Evolutionary conservation across 139 green algal genomes (phyloP).

Genomic region (Coelastrella sp.): DNA sequence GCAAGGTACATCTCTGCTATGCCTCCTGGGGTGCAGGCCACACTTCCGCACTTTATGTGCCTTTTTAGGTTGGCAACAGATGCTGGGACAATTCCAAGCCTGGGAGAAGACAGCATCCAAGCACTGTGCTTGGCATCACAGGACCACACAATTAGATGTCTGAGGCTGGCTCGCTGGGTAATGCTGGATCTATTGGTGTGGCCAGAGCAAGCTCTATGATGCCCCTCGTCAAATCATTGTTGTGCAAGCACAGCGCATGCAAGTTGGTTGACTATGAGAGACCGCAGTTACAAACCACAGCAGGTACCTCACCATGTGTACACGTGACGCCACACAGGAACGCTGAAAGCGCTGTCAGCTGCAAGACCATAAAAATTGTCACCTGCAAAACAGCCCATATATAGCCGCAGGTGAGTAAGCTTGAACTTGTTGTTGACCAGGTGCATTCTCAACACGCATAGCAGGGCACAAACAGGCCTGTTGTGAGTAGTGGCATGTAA

Average conservation of each 20-base stretch:
- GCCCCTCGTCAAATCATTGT: neutral
- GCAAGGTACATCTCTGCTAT: slow-evolving; percentile 57
- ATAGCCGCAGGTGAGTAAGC: too few species aligned
- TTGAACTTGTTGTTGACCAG: too few species aligned
- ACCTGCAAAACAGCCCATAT: neutral
- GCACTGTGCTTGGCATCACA: too few species aligned
- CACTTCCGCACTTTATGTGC: slow-evolving; percentile 38
- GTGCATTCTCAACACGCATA: too few species aligned
- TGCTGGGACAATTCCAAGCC: slow-evolving; percentile 42
- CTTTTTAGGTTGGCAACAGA: slow-evolving; percentile 18
- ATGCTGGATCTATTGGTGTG: too few species aligned
- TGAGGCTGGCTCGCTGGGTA: too few species aligned
- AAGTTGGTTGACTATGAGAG: too few species aligned
- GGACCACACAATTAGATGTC: too few species aligned
- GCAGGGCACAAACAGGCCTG: neutral
- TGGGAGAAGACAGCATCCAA: neutral
- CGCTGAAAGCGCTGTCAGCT: slow-evolving; percentile 42
- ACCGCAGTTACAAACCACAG: too few species aligned
- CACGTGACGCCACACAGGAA: slow-evolving; percentile 50
- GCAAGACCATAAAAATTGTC: slow-evolving; percentile 41
- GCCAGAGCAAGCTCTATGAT: too few species aligned
- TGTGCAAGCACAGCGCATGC: neutral
- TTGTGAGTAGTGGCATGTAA: too few species aligned
- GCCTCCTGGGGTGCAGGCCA: slow-evolving; percentile 40
- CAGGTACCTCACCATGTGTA: slow-evolving; percentile 28